phyloP scores from a whole-genome alignment of 495 filamentous ascomycete genomes.

The Neurospora sp. region DNA sequence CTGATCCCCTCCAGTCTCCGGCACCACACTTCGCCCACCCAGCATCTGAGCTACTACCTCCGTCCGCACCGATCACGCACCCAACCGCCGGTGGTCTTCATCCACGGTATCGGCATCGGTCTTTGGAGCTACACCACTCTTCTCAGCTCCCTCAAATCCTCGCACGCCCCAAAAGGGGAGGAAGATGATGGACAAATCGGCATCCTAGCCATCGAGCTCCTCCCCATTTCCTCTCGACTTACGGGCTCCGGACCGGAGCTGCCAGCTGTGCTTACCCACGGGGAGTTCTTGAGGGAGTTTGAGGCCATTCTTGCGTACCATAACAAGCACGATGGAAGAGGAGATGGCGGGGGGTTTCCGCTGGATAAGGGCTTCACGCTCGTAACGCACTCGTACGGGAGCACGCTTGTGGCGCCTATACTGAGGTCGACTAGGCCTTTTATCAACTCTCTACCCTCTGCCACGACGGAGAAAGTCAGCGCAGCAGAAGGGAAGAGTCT shows the following conservation, averaged over 20 bases:
- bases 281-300: conserved; percentile 43
- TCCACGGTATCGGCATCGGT: conserved; percentile 65
- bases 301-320: conserved; percentile 22
- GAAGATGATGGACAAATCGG: conserved; percentile 41
- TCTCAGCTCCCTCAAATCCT: conserved; percentile 37
- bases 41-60: conserved; percentile 51
- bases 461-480: not conserved
- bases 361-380: conserved; percentile 41
- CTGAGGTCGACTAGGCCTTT: conserved; percentile 28
- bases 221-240: conserved; percentile 53
- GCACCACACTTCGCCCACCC: conserved; percentile 33
- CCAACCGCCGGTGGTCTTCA: conserved; percentile 49
- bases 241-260: conserved; percentile 18
- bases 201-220: conserved; percentile 54
- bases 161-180: conserved; percentile 2
- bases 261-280: conserved; percentile 28
- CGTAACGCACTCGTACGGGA: conserved; percentile 53
- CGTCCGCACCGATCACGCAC: conserved; percentile 47
- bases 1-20: conserved; percentile 1
- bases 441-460: not conserved
- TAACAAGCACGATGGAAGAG: not conserved
- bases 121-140: conserved; percentile 52
- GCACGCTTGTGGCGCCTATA: conserved; percentile 52
- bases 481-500: conserved; percentile 8
- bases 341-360: not conserved